phyloP scores from a whole-genome alignment of 306 rosid species.

The Lotus japonicus region DNA sequence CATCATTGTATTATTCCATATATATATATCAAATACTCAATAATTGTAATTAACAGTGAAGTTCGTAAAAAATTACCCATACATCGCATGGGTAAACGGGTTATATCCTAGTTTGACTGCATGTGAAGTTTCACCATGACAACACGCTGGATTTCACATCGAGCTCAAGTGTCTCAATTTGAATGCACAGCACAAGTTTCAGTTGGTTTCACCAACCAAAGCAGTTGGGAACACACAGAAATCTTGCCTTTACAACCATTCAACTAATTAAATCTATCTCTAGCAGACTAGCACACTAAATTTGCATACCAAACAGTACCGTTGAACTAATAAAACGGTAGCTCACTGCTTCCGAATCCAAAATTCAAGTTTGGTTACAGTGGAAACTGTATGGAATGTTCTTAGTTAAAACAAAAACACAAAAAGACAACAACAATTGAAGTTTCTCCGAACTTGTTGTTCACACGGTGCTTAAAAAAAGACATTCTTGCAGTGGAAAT shows the following conservation, averaged over 20 bases:
- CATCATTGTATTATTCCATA: no score
- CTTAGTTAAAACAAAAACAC: not conserved
- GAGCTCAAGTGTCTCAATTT: not conserved
- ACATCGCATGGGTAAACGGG: no score
- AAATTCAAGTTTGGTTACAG: not conserved
- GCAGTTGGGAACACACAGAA: slow-evolving; percentile 16
- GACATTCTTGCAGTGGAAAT: not conserved
- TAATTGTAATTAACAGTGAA: no score
- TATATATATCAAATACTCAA: no score
- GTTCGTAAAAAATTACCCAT: no score
- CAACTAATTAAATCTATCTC: not conserved
- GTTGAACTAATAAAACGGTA: not conserved
- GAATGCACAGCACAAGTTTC: not conserved
- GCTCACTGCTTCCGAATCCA: not conserved
- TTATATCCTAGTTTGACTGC: no score
- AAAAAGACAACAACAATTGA: not conserved
- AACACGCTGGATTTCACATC: not conserved
- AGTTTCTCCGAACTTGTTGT: slow-evolving; percentile 6
- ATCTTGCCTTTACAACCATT: not conserved
- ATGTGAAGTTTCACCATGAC: not conserved
- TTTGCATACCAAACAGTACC: not conserved
- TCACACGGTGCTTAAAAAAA: not conserved
- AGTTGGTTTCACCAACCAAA: not conserved
- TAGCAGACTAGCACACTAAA: not conserved
- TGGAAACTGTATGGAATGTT: slow-evolving; percentile 17